Evolutionary conservation across 257 asterid species (phyloP).

Genomic region (Mentha longifolia): DNA sequence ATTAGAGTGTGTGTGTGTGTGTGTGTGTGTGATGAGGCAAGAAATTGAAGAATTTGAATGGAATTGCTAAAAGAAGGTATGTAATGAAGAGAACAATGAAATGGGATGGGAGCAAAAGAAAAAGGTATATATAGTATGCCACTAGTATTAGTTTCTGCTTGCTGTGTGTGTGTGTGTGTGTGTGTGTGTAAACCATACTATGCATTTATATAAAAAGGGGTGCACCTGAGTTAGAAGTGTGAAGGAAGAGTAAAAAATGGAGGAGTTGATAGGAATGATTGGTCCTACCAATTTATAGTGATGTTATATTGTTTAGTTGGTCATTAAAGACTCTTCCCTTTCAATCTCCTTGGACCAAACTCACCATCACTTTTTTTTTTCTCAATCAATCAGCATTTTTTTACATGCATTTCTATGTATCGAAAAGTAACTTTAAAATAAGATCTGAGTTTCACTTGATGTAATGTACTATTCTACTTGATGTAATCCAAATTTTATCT

Average conservation of each 20-base stretch:
- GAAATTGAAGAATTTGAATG: slow-evolving; percentile 26
- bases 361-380: slow-evolving; percentile 11
- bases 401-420: no score
- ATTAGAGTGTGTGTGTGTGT: slow-evolving; percentile 5
- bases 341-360: slow-evolving; percentile 30
- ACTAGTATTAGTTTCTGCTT: neutral
- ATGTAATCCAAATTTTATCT: no score
- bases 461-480: no score
- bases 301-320: slow-evolving; percentile 44
- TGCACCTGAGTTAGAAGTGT: slow-evolving; percentile 10
- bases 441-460: no score
- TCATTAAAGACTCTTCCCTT: slow-evolving; percentile 42
- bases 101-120: slow-evolving; percentile 22
- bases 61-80: neutral
- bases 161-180: neutral
- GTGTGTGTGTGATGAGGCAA: slow-evolving; percentile 26
- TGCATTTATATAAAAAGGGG: neutral
- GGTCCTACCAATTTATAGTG: slow-evolving; percentile 47
- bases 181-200: neutral
- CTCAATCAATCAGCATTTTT: neutral
- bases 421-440: no score
- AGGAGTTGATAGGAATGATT: slow-evolving; percentile 36
- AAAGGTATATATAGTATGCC: neutral
- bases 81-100: neutral
- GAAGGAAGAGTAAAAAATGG: slow-evolving; percentile 24